Base-by-base conservation (phyloP, 768 basidiomycete genomes). In the Cantharellus anzutake region DNA sequence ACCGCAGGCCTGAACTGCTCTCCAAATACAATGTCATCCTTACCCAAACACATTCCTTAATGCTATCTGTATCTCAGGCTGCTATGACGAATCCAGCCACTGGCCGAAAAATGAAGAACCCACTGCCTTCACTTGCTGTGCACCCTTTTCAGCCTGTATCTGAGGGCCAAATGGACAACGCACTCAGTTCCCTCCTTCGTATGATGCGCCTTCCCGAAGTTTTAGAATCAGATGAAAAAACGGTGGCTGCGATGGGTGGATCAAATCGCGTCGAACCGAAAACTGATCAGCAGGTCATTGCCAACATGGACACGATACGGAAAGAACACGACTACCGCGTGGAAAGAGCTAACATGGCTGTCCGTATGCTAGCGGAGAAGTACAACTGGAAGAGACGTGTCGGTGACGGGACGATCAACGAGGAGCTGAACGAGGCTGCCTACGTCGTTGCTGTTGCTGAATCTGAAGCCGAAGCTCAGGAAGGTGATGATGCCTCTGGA, bases 21-120 rank as follows among this genome's bases (percentile, higher is more conserved):
- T 81, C 83, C 11, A 89, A 88, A 73, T 90, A 89, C 77, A 88
- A 82, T 64, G 76, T 86, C 63, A 76, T 91, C 37, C 77, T 90
- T 59, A 86, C 85, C 0, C 88, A 90, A 66, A 86, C 85, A 0
- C 84, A 86, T 67, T 83, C 76, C 64, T 81, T 91, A 65, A 83
- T 82, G 51, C 79, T 75, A 57, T 78, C 80, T 0, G 76, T 87
- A 48, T 71, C 77, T 16, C 51, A 70, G 74, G 57, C 59, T 11
- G 55, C 63, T 5, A 57, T 55, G 29, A 20, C 42, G n/a, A 41
- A 52, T 29, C 52, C 37, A 44, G 44, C 51, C 34, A 66, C 70
- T 57, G 63, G 70, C 51, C 57, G 65, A 61, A 52, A 59, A 51
- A 50, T 34, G 14, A 42, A 41, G 3, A 78, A 83, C 64, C 73